A percentile compares a stretch with the other conserved stretches of the same genome.
These are phyloP conservation scores for Epichloe sibirici DNA, from an alignment of 2,329 filamentous ascomycete species.

Conservation along the genomic window DNA sequence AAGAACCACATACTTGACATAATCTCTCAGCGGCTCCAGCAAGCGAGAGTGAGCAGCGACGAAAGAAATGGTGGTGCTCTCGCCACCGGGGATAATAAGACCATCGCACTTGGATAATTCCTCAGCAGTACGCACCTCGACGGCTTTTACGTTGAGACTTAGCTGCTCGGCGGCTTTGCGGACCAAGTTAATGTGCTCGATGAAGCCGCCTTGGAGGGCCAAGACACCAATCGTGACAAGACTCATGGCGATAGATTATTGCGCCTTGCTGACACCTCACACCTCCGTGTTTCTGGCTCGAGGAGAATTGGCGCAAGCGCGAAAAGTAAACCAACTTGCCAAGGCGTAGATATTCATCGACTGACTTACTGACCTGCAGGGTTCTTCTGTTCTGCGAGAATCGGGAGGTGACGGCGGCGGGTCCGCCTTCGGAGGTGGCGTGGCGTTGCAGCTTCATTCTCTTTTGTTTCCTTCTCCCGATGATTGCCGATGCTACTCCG, in stretches of 20 bases:
- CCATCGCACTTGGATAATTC: constrained; percentile 67
- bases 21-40: constrained; percentile 72
- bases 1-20: constrained; percentile 61
- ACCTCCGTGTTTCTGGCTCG: too few species aligned
- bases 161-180: constrained; percentile 50
- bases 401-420: constrained; percentile 1
- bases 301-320: too few species aligned
- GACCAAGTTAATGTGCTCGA: constrained; percentile 73
- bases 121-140: constrained; percentile 65
- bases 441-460: background rate
- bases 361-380: background rate
- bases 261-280: too few species aligned
- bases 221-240: constrained; percentile 47
- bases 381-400: background rate
- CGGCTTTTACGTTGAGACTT: constrained; percentile 42
- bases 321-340: too few species aligned
- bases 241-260: constrained; percentile 12
- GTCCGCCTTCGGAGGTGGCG: constrained; percentile 5
- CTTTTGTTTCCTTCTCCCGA: constrained; percentile 7
- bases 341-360: too few species aligned
- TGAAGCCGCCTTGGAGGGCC: constrained; percentile 84
- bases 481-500: constrained; percentile 6
- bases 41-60: constrained; percentile 73
- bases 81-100: constrained; percentile 83
- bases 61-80: constrained; percentile 86